Evolutionary conservation across 73 alveolate species (phyloP).

Genomic region (Blepharisma japonicum): DNA sequence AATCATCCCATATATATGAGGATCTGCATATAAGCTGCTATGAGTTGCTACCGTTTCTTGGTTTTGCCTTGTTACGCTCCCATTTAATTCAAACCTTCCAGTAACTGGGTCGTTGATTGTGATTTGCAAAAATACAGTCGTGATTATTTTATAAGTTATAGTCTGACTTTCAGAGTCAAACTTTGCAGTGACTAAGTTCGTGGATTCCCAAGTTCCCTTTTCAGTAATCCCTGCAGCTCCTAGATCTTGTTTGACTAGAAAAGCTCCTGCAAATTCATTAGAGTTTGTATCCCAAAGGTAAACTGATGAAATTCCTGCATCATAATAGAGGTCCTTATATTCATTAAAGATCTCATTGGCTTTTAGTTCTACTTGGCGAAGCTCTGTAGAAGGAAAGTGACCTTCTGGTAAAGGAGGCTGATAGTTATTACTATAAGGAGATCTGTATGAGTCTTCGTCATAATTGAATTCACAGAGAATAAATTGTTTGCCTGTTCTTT

Average conservation of each 20-base stretch:
- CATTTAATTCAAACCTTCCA: conserved; percentile 16
- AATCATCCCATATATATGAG: conserved; percentile 23
- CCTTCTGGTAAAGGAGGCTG: conserved; percentile 61
- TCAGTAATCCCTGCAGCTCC: conserved; percentile 49
- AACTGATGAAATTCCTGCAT: conserved; percentile 66
- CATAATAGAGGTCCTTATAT: conserved; percentile 72
- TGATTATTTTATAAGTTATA: conserved; percentile 52
- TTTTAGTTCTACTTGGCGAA: conserved; percentile 67
- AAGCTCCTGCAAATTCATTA: conserved; percentile 74
- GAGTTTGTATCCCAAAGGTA: conserved; percentile 67
- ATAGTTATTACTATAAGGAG: conserved; percentile 79
- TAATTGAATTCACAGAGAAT: conserved; percentile 72
- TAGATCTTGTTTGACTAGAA: conserved; percentile 62
- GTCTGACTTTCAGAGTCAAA: conserved; percentile 39
- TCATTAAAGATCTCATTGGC: conserved; percentile 66
- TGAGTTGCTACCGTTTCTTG: conserved; percentile 11
- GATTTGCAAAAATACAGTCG: conserved; percentile 60
- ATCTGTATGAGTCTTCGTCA: conserved; percentile 77
- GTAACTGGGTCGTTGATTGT: not conserved
- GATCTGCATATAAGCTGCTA: not conserved
- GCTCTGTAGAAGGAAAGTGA: conserved; percentile 49
- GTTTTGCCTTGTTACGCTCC: not conserved
- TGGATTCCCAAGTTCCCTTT: conserved; percentile 65
- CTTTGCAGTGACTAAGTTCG: conserved; percentile 43
- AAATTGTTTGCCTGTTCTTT: conserved; percentile 50